phyloP scores from a whole-genome alignment of 331 rosid species.

The Pyracantha coccinea region DNA sequence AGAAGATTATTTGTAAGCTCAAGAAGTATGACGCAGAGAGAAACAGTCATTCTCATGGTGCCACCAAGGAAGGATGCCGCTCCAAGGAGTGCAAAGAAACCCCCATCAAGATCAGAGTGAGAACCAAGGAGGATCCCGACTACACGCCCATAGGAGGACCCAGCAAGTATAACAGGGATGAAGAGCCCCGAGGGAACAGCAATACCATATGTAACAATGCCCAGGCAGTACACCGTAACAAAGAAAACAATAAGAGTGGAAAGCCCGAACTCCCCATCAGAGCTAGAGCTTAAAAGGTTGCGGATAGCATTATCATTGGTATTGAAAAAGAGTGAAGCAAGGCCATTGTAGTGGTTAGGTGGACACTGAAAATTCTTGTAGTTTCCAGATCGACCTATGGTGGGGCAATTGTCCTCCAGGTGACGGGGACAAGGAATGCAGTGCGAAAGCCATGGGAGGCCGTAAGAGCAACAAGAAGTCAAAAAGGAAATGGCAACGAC shows the following conservation, averaged over 20 bases:
- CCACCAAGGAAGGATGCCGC: constrained; percentile 82
- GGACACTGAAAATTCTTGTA: constrained; percentile 77
- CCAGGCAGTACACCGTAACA: constrained; percentile 48
- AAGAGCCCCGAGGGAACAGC: constrained; percentile 91
- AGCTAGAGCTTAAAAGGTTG: constrained; percentile 52
- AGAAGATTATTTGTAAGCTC: constrained; percentile 61
- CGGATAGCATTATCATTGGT: constrained; percentile 91
- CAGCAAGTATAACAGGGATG: constrained; percentile 92
- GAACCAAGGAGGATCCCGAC: constrained; percentile 49
- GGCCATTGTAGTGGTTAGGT: constrained; percentile 69
- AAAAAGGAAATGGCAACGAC: constrained; percentile 44
- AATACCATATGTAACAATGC: constrained; percentile 75
- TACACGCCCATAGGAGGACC: constrained; percentile 79
- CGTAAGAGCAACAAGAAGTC: constrained; percentile 65
- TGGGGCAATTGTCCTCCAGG: constrained; percentile 49
- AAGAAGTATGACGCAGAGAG: constrained; percentile 65
- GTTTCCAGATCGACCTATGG: constrained; percentile 59
- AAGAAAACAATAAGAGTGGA: constrained; percentile 61
- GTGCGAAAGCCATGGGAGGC: constrained; percentile 64
- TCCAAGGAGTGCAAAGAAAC: constrained; percentile 69
- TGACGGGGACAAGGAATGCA: constrained; percentile 63
- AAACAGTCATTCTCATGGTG: constrained; percentile 81
- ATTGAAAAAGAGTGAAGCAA: constrained; percentile 79
- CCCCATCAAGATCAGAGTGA: constrained; percentile 47
- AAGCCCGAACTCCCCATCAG: constrained; percentile 45